phyloP scores from a whole-genome alignment of 805 yeast genomes.

The Candida adriatica region DNA sequence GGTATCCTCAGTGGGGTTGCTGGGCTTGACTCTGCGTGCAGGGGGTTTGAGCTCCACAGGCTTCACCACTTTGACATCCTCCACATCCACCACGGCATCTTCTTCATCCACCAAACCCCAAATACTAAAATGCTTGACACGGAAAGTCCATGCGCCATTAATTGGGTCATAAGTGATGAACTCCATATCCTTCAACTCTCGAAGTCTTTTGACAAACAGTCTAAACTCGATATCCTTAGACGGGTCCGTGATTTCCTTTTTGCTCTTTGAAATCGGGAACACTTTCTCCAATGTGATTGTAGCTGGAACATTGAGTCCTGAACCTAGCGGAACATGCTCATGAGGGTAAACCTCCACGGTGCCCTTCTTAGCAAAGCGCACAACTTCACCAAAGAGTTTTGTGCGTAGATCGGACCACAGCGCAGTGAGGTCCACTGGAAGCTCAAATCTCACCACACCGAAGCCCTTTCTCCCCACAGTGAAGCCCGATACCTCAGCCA shows the following conservation, averaged over 20 bases:
- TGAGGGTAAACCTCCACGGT: conserved; percentile 60
- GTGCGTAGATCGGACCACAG: conserved; percentile 34
- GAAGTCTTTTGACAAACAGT: conserved; percentile 43
- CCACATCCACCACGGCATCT: conserved; percentile 47
- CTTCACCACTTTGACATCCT: conserved; percentile 21
- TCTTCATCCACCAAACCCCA: conserved; percentile 84
- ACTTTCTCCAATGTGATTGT: conserved; percentile 59
- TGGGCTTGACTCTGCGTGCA: conserved; percentile 8
- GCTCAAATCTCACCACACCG: conserved; percentile 61
- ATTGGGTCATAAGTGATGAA: conserved; percentile 76
- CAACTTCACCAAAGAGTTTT: conserved; percentile 33
- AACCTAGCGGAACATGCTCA: conserved; percentile 57
- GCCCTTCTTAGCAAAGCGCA: conserved; percentile 39
- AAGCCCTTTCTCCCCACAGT: conserved; percentile 60
- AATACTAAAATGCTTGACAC: conserved; percentile 84
- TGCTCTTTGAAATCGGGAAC: conserved; percentile 35
- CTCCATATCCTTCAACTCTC: conserved; percentile 60
- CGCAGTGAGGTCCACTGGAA: conserved; percentile 61
- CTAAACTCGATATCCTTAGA: conserved; percentile 34
- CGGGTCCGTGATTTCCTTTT: conserved; percentile 14
- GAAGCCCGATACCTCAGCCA: conserved; percentile 53
- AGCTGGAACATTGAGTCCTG: conserved; percentile 73
- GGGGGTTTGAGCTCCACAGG: conserved; percentile 1
- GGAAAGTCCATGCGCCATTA: conserved; percentile 70
- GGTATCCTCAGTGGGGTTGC: conserved; percentile 21